These are phyloP conservation scores for Suillus sp. DNA, from an alignment of 768 basidiomycete species.

Conservation along the genomic window DNA sequence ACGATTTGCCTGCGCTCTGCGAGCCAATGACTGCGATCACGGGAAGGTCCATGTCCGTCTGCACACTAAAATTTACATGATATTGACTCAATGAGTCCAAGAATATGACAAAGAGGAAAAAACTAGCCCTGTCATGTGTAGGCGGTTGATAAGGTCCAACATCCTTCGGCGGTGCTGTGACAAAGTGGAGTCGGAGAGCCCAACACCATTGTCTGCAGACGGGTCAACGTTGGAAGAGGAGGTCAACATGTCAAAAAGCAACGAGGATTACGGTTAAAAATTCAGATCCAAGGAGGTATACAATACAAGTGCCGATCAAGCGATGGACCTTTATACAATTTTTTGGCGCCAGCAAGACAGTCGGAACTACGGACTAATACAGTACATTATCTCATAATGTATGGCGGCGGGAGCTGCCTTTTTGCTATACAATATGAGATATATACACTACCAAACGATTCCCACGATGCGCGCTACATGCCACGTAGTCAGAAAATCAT, in stretches of 20 bases:
- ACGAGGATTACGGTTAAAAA: background rate
- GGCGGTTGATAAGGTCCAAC: constrained; percentile 60
- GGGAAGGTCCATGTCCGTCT: constrained; percentile 71
- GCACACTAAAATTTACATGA: constrained; percentile 46
- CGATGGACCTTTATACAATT: background rate
- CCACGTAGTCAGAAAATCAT: no score
- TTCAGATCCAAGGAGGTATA: background rate
- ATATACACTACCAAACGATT: background rate
- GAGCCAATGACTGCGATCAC: constrained; percentile 73
- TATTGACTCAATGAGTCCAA: background rate
- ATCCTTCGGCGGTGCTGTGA: constrained; percentile 47
- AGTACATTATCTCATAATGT: background rate
- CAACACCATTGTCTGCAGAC: constrained; percentile 38
- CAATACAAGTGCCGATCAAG: background rate
- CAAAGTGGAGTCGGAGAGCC: constrained; percentile 51
- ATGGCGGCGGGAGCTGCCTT: background rate
- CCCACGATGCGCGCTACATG: background rate
- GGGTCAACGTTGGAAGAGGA: background rate
- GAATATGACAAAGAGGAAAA: constrained; percentile 8
- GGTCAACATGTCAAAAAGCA: background rate
- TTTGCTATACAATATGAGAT: background rate
- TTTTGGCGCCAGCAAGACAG: background rate
- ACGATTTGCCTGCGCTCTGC: constrained; percentile 78
- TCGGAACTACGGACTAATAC: background rate
- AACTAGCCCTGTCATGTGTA: constrained; percentile 62